A percentile compares a stretch with the other conserved stretches of the same genome.
Evolutionary conservation across 495 filamentous ascomycete species (phyloP).

Genomic region (Tuber calosporum): DNA sequence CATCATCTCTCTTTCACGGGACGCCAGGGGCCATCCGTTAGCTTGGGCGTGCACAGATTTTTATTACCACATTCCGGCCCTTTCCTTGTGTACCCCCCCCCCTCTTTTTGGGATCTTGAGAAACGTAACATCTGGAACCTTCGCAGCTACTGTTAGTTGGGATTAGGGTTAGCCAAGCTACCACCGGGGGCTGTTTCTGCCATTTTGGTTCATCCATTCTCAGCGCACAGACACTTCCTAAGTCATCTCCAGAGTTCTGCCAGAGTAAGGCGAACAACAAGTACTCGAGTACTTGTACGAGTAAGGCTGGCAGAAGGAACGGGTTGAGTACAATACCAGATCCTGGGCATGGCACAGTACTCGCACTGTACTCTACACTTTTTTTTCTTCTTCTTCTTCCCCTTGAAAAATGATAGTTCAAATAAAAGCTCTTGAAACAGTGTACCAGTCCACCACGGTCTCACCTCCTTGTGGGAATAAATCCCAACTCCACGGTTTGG

Average conservation of each 20-base stretch:
- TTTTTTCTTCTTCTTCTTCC: background rate
- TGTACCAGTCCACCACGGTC: conserved; percentile 20
- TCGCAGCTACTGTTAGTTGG: background rate
- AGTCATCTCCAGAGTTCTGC: conserved; percentile 10
- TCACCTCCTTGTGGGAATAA: conserved; percentile 25
- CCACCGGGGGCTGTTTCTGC: conserved; percentile 21
- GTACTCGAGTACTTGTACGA: too few relatives aligned
- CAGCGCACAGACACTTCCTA: conserved; percentile 28
- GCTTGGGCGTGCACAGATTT: background rate
- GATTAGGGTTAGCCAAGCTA: conserved; percentile 10
- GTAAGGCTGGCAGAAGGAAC: conserved; percentile 32
- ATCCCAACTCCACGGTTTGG: conserved; percentile 39
- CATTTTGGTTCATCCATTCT: conserved; percentile 23
- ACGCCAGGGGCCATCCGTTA: background rate
- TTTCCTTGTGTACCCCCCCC: background rate
- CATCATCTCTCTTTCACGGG: background rate
- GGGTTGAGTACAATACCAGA: conserved; percentile 2
- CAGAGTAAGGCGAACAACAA: conserved; percentile 26
- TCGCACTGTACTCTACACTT: background rate
- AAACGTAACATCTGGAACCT: background rate
- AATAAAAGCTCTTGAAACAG: conserved; percentile 30
- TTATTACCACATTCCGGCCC: background rate
- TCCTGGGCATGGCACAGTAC: conserved; percentile 10
- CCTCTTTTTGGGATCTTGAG: background rate
- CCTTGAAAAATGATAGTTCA: conserved; percentile 16